These are phyloP conservation scores for Kluyveromyces lactis DNA, from an alignment of 805 yeast genomes.

Conservation along the genomic window DNA sequence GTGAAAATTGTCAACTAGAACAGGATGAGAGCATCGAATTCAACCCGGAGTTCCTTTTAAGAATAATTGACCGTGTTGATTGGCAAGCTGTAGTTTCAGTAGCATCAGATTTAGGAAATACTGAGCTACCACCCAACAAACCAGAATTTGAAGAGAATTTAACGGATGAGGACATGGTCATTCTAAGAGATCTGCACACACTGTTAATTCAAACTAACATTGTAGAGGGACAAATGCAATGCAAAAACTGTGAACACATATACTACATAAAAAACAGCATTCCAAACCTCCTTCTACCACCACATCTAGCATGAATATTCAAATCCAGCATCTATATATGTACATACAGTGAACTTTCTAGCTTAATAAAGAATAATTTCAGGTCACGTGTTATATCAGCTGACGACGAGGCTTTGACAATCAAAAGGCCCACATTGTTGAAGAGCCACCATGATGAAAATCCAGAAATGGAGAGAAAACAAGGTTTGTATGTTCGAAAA, in stretches of 20 bases:
- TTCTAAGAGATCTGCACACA: conserved; percentile 69
- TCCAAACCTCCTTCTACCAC: conserved; percentile 90
- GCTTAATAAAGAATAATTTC: not conserved
- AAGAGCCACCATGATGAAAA: no score
- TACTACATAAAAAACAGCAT: conserved; percentile 88
- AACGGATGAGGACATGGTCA: conserved; percentile 32
- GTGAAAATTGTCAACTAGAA: conserved; percentile 53
- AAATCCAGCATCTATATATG: not conserved
- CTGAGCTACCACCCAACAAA: conserved; percentile 47
- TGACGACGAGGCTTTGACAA: no score
- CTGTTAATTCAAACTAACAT: conserved; percentile 81
- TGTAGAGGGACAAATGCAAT: conserved; percentile 80
- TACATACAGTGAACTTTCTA: not conserved
- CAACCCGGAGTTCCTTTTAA: conserved; percentile 69
- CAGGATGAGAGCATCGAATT: conserved; percentile 70
- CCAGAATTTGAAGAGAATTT: conserved; percentile 41
- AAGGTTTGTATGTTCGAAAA: no score
- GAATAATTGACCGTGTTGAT: conserved; percentile 72
- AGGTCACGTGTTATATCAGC: not conserved
- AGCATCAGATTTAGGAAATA: conserved; percentile 67
- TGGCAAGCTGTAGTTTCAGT: conserved; percentile 81
- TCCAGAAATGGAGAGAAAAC: no score
- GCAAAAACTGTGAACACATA: conserved; percentile 77
- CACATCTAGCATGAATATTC: conserved; percentile 60
- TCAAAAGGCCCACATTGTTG: no score